Conservation (phyloP, 2,329 filamentous ascomycete species). For the Torrubiella hemipterigena region DNA sequence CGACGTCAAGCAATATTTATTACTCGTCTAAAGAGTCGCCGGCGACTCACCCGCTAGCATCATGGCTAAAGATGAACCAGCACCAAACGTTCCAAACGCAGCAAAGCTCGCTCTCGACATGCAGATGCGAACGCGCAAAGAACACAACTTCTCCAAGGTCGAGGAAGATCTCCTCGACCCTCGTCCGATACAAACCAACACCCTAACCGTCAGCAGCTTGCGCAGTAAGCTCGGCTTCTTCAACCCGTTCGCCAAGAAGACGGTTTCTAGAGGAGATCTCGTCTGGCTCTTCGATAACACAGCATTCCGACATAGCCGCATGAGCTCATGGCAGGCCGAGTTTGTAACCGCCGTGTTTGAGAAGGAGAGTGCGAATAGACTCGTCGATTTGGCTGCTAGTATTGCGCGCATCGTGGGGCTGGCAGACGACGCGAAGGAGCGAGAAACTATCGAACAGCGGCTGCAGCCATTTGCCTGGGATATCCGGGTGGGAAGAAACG, state of each 20-base stretch:
- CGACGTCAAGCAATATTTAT: not conserved
- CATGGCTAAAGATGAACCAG: conserved; percentile 1
- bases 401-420: conserved; percentile 61
- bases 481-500: conserved; percentile 56
- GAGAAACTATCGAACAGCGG: conserved; percentile 50
- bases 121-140: conserved; percentile 18
- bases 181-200: not conserved
- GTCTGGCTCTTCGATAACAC: conserved; percentile 91
- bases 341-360: conserved; percentile 76
- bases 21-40: not conserved
- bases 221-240: conserved; percentile 32
- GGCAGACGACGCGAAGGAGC: conserved; percentile 44
- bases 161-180: conserved; percentile 28
- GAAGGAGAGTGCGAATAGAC: conserved; percentile 52
- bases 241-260: conserved; percentile 44
- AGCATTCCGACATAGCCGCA: conserved; percentile 48
- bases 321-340: conserved; percentile 61
- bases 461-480: conserved; percentile 70
- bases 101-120: conserved; percentile 11
- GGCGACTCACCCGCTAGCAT: not conserved
- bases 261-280: conserved; percentile 52
- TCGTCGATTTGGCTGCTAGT: conserved; percentile 57
- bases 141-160: conserved; percentile 27
- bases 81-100: conserved; percentile 3
- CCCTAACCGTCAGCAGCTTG: too few species aligned